phyloP scores from a whole-genome alignment of 1,139 yeast genomes.

The Spathaspora jeffriesii region DNA sequence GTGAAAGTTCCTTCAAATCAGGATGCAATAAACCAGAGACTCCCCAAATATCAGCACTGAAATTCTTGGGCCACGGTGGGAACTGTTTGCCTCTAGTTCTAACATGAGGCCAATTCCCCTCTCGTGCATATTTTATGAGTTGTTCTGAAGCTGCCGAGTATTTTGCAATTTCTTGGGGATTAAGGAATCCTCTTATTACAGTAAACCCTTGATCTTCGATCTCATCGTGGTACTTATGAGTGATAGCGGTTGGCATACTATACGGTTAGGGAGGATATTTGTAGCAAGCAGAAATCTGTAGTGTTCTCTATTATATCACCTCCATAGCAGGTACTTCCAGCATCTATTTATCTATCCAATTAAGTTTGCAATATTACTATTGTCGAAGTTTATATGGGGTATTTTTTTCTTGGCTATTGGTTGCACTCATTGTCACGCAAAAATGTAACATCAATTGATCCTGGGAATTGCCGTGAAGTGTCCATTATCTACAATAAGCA shows the following conservation, averaged over 20 bases:
- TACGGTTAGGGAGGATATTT: background rate
- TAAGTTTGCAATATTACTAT: background rate
- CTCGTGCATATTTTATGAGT: conserved; percentile 48
- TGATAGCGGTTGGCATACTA: conserved; percentile 15
- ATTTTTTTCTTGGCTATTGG: background rate
- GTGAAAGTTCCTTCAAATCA: conserved; percentile 38
- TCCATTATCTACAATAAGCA: background rate
- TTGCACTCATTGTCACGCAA: background rate
- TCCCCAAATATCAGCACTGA: conserved; percentile 61
- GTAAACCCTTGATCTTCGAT: conserved; percentile 47
- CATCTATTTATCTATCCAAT: background rate
- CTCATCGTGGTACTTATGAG: conserved; percentile 27
- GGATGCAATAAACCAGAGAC: conserved; percentile 54
- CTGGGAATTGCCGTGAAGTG: background rate
- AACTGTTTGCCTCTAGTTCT: conserved; percentile 58
- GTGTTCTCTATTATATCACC: background rate
- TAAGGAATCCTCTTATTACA: conserved; percentile 41
- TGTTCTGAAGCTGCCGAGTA: conserved; percentile 40
- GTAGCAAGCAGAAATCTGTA: background rate
- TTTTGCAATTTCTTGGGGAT: conserved; percentile 38
- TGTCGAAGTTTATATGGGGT: background rate
- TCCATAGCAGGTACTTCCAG: background rate
- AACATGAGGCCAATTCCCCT: conserved; percentile 53
- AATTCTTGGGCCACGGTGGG: conserved; percentile 61
- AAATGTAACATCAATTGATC: background rate